Conservation (phyloP, 163 green algal species). For the Volvox carteri region DNA sequence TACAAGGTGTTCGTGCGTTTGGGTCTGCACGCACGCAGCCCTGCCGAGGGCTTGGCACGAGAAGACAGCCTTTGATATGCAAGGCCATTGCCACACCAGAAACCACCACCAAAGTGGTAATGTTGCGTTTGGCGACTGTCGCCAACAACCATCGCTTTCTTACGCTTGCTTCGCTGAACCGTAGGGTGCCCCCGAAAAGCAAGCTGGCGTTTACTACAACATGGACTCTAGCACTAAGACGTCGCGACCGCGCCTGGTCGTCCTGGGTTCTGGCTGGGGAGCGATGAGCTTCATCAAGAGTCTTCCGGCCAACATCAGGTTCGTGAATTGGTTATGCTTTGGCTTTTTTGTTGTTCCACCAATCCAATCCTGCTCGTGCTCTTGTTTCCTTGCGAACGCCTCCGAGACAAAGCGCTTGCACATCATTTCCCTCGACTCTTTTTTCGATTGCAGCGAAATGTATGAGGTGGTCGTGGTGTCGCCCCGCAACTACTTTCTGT, state of each 20-base stretch:
- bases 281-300: constrained; percentile 81
- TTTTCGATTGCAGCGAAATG: constrained; percentile 43
- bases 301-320: constrained; percentile 70
- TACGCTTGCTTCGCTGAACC: background rate
- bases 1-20: background rate
- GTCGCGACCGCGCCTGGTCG: constrained; percentile 25
- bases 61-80: constrained; percentile 11
- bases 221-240: constrained; percentile 50
- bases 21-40: background rate
- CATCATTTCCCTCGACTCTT: background rate
- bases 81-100: constrained; percentile 9
- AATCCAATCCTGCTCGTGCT: background rate
- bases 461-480: constrained; percentile 87
- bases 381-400: background rate
- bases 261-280: constrained; percentile 84
- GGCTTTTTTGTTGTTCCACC: no score
- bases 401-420: no score
- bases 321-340: no score
- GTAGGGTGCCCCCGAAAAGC: background rate
- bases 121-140: background rate
- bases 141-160: no score
- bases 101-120: background rate
- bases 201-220: constrained; percentile 24
- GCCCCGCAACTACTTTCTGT: constrained; percentile 94
- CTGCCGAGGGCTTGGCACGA: background rate